These are phyloP conservation scores for Aquilaria yunnanensis DNA, from an alignment of 345 rosid species.

Conservation along the genomic window DNA sequence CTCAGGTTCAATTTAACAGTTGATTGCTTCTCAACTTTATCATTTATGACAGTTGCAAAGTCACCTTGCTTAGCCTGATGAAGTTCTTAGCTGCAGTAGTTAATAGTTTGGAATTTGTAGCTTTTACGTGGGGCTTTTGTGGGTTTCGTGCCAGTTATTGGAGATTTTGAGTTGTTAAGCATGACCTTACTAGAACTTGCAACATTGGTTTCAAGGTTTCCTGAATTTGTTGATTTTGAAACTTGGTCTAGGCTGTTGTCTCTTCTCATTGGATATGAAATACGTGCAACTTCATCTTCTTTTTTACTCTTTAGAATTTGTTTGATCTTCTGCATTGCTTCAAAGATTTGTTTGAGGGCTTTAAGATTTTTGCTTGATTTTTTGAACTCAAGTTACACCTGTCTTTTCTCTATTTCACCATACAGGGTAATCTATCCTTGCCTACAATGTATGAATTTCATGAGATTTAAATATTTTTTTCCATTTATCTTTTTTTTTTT, in stretches of 20 bases:
- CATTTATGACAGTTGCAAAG: slow-evolving; percentile 28
- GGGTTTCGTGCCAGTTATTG: slow-evolving; percentile 50
- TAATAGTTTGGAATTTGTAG: slow-evolving; percentile 19
- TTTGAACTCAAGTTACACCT: slow-evolving; percentile 66
- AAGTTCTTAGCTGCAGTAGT: slow-evolving; percentile 23
- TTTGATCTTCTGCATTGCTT: slow-evolving; percentile 70
- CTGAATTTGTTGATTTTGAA: slow-evolving; percentile 17
- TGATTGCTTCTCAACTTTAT: slow-evolving; percentile 29
- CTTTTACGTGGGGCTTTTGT: slow-evolving; percentile 29
- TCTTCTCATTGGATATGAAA: slow-evolving; percentile 18
- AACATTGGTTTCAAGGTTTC: slow-evolving; percentile 17
- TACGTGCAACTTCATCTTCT: slow-evolving; percentile 26
- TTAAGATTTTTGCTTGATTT: slow-evolving; percentile 77
- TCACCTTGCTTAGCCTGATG: slow-evolving; percentile 22
- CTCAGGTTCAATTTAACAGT: slow-evolving; percentile 41
- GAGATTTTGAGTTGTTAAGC: slow-evolving; percentile 40
- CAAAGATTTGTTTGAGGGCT: slow-evolving; percentile 80
- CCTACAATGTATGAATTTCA: slow-evolving; percentile 42
- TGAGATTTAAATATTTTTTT: slow-evolving; percentile 3
- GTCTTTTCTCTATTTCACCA: slow-evolving; percentile 76
- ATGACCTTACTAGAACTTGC: slow-evolving; percentile 28
- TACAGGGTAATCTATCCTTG: slow-evolving; percentile 58
- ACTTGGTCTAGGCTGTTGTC: slow-evolving; percentile 24
- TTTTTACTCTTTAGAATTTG: slow-evolving; percentile 33
- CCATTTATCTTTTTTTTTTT: neutral